Evolutionary conservation across 1,284 basidiomycete genomes (phyloP), one percentile per base, ranked within the genome.

Genomic region (Gomphus bonarii): DNA sequence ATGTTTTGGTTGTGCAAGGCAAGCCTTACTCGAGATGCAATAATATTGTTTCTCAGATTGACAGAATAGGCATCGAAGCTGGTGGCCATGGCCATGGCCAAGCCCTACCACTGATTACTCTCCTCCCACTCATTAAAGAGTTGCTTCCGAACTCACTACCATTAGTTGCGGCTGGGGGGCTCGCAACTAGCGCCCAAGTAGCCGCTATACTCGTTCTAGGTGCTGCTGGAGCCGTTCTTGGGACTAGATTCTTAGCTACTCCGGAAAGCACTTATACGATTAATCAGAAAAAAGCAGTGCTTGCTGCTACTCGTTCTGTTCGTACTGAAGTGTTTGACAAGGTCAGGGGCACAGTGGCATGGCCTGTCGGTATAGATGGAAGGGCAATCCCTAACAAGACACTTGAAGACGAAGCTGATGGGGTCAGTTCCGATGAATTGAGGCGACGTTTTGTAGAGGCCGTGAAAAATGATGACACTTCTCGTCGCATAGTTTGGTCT

Each of bases 1-100:
- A 90, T 68, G 77, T 84, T 51, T 68, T 90, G 55, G 80, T 90
- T n/a, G 84, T 78, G 12, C 88, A 90, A 82, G 86, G 86, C 85
- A 62, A 28, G 61, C 48, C 38, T n/a, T 20, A 36, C 35, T 42
- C 46, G 18, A n/a, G 16, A 3, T 49, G 18, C 22, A 8, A 40
- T 48, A 12, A 30, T 50, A 5, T 38, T 36, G 16, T 50, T 56
- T 47, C 28, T 49, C 58, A 25, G 47, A 59, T 18, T 20, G 12
- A 11, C 49, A 25, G 11, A 46, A 28, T 63, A 89, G 86, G 88
- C 12, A 79, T 73, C 61, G 88, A 90, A 70, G 76, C 85, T 36
- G 88, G 88, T 5, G 88, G 87, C 36, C 87, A 90, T 67, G 87
- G 86, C 12, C 69, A 74, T 50, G 62, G 67, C 48, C 65, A 73